Conservation (phyloP, 2,329 filamentous ascomycete species). For the Talaromyces verruculosus region DNA sequence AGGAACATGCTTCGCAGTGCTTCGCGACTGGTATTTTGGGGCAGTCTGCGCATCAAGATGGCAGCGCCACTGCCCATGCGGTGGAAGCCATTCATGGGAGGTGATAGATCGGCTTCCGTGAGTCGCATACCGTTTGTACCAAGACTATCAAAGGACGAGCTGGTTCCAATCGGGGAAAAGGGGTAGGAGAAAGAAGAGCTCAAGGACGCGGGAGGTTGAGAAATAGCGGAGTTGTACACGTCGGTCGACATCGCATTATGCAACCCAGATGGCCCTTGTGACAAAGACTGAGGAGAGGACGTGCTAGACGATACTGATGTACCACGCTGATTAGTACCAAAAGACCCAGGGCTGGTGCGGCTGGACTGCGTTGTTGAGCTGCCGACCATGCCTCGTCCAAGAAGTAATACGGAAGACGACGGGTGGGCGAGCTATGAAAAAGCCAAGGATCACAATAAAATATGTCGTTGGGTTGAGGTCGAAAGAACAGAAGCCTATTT, state of each 20-base stretch:
- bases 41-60: constrained; percentile 60
- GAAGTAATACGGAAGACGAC: neutral
- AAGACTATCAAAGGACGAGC: constrained; percentile 38
- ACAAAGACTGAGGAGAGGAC: constrained; percentile 39
- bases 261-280: constrained; percentile 38
- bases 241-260: constrained; percentile 48
- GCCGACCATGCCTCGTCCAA: constrained; percentile 42
- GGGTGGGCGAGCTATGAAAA: neutral
- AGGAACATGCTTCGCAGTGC: constrained; percentile 62
- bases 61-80: constrained; percentile 37
- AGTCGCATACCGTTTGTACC: constrained; percentile 36
- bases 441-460: neutral
- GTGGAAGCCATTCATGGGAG: constrained; percentile 38
- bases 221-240: constrained; percentile 42
- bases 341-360: constrained; percentile 44
- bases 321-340: constrained; percentile 41
- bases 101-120: constrained; percentile 36
- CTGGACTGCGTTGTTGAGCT: constrained; percentile 44
- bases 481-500: neutral
- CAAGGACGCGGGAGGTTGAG: constrained; percentile 39
- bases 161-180: constrained; percentile 41
- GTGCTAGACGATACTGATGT: constrained; percentile 42
- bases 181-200: constrained; percentile 38
- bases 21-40: constrained; percentile 58
- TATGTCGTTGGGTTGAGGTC: neutral